Conservation (phyloP, 805 yeast species). For the Metschnikowia bowlesiae region DNA sequence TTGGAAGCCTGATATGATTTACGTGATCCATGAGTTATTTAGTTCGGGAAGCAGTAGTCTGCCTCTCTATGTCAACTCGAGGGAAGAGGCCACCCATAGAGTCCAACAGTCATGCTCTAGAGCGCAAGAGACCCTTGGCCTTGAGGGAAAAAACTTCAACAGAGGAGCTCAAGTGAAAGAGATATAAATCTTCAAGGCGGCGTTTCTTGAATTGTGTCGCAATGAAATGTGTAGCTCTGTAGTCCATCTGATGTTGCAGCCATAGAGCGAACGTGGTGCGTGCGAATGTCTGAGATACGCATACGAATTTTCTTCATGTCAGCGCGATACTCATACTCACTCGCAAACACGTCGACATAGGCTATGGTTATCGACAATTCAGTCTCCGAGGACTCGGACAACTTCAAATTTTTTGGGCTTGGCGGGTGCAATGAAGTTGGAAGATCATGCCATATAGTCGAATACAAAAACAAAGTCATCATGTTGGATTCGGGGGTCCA, state of each 20-base stretch:
- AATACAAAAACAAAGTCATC: slow-evolving; percentile 88
- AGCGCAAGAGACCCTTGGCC: neutral
- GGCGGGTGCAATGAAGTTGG: slow-evolving; percentile 99
- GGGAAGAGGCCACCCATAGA: too few species aligned
- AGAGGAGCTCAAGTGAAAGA: neutral
- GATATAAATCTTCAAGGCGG: neutral
- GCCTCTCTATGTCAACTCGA: too few species aligned
- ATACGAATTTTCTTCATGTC: slow-evolving; percentile 3
- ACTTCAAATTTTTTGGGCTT: slow-evolving; percentile 69
- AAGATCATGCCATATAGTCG: slow-evolving; percentile 87
- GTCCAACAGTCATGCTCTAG: neutral
- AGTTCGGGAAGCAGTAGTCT: too few species aligned
- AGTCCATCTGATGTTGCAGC: neutral
- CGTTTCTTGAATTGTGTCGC: too few species aligned
- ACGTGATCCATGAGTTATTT: too few species aligned
- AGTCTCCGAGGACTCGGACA: slow-evolving; percentile 30
- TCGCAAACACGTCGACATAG: neutral
- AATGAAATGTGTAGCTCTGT: neutral
- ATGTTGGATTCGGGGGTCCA: slow-evolving; percentile 99
- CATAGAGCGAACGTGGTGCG: neutral
- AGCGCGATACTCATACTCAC: slow-evolving; percentile 1
- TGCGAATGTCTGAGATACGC: neutral
- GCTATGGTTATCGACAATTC: slow-evolving; percentile 11
- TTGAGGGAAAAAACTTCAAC: neutral
- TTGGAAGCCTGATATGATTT: too few species aligned